A percentile compares a stretch with the other conserved stretches of the same genome.
Conservation (phyloP, 23 red algal species). For the Cyanidium caldarium region DNA sequence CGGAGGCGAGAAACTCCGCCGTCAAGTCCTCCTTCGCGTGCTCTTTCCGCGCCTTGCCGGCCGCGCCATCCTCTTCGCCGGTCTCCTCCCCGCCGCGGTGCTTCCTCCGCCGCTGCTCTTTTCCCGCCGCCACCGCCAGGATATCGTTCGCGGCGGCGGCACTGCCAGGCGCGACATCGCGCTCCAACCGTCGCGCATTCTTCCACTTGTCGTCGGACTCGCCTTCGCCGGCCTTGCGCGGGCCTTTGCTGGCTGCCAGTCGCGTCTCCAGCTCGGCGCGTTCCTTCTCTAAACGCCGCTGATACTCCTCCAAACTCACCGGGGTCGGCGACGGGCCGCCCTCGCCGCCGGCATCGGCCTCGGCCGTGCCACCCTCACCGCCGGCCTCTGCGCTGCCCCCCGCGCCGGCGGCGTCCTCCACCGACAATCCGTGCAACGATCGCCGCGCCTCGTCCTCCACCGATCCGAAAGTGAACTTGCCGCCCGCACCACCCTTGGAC, state of each 20-base stretch:
- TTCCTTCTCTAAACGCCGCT: neutral
- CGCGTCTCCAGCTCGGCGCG: neutral
- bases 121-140: neutral
- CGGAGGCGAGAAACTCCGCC: neutral
- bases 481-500: conserved; percentile 7
- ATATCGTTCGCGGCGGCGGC: neutral
- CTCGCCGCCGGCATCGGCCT: neutral
- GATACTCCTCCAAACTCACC: conserved; percentile 11
- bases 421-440: neutral
- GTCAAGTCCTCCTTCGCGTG: neutral
- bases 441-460: conserved; percentile 15
- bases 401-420: neutral
- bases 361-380: neutral
- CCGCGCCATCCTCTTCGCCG: neutral
- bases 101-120: too few species aligned
- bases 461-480: conserved; percentile 12
- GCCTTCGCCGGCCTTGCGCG: neutral
- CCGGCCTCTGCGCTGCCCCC: conserved; percentile 3
- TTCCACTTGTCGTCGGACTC: neutral
- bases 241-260: neutral
- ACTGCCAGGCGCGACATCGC: neutral
- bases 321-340: neutral
- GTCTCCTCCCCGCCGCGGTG: too few species aligned
- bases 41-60: neutral
- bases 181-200: neutral